phyloP scores from a whole-genome alignment of 306 rosid species.

The Glycine latifolia region DNA sequence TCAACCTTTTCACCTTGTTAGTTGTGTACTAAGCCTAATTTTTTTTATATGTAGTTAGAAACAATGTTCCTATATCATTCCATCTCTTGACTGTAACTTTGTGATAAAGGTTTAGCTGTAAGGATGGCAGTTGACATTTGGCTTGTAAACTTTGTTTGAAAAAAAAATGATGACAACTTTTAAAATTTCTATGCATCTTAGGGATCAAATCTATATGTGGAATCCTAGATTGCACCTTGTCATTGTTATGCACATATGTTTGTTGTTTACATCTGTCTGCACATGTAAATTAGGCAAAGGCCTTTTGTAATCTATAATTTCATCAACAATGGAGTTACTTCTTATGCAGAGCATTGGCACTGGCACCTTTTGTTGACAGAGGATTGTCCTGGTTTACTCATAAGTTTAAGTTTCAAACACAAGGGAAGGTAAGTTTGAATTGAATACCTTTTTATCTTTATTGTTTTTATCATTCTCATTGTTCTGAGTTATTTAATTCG shows the following conservation, averaged over 20 bases:
- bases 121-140: constrained; percentile 20
- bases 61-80: constrained; percentile 13
- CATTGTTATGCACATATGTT: neutral
- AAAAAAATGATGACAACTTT: constrained; percentile 1
- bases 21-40: neutral
- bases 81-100: constrained; percentile 3
- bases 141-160: constrained; percentile 11
- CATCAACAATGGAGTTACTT: constrained; percentile 21
- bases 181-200: neutral
- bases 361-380: constrained; percentile 83
- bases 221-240: neutral
- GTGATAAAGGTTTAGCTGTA: neutral
- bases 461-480: neutral
- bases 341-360: constrained; percentile 82
- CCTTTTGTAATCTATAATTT: constrained; percentile 31
- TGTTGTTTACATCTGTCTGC: constrained; percentile 29
- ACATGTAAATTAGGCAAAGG: neutral
- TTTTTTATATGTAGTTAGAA: constrained; percentile 17
- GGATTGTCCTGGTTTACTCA: constrained; percentile 84
- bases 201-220: neutral
- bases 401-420: constrained; percentile 80
- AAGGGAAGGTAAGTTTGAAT: constrained; percentile 61
- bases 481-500: constrained; percentile 24
- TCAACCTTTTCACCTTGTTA: constrained; percentile 21
- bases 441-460: neutral